A percentile compares a stretch with the other conserved stretches of the same genome.
phyloP scores from a whole-genome alignment of 1,139 yeast species.

The Blastobotrys buckinghamii region DNA sequence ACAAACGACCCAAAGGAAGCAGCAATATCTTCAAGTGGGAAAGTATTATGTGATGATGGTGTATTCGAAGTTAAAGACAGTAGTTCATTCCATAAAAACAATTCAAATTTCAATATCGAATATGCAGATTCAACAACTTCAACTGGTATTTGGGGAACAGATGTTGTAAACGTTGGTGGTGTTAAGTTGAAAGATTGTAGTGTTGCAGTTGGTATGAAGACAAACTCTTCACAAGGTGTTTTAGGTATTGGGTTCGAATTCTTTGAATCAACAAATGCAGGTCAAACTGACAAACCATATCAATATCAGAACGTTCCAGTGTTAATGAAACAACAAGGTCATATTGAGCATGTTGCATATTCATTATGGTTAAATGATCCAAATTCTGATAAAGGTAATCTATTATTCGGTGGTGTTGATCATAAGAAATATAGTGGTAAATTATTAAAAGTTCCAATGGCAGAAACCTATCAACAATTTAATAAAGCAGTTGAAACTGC shows the following conservation, averaged over 20 bases:
- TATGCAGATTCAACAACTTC: conserved; percentile 55
- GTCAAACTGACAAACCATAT: conserved; percentile 8
- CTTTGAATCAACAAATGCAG: conserved; percentile 32
- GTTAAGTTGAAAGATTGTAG: conserved; percentile 33
- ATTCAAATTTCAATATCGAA: conserved; percentile 35
- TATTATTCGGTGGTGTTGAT: conserved; percentile 49
- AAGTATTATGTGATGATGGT: conserved; percentile 17
- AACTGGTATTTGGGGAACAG: conserved; percentile 48
- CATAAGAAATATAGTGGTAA: conserved; percentile 39
- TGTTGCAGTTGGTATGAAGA: conserved; percentile 43
- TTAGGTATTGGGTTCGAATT: conserved; percentile 48
- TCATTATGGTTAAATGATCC: conserved; percentile 33
- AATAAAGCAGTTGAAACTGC: conserved; percentile 16
- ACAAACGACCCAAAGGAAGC: conserved; percentile 10
- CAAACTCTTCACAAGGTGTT: conserved; percentile 45
- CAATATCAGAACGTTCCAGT: conserved; percentile 16
- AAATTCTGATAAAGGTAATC: conserved; percentile 33
- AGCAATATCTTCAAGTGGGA: conserved; percentile 9
- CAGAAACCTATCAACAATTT: conserved; percentile 12
- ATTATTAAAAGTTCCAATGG: conserved; percentile 25
- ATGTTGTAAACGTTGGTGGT: conserved; percentile 37
- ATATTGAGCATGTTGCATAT: conserved; percentile 42
- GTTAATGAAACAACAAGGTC: conserved; percentile 34
- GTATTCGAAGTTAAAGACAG: conserved; percentile 21
- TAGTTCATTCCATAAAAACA: conserved; percentile 19